Evolutionary conservation across 768 basidiomycete species (phyloP).

Genomic region (Trametes cingulata): DNA sequence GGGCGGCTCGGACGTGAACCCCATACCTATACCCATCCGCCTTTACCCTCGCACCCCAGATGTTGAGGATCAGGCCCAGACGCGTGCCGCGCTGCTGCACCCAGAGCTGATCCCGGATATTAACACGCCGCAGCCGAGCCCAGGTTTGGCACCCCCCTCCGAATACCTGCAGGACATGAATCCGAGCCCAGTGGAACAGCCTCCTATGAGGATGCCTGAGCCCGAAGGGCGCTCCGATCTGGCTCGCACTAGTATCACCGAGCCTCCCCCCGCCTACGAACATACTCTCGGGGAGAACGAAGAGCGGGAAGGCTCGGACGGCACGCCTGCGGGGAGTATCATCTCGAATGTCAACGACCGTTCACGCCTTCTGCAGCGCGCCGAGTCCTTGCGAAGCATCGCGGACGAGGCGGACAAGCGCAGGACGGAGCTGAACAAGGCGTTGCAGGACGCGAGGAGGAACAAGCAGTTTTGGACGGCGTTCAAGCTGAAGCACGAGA

Average conservation of each 20-base stretch:
- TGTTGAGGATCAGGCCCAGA: constrained; percentile 9
- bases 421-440: constrained; percentile 24
- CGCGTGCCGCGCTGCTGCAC: constrained; percentile 16
- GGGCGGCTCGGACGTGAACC: constrained; percentile 16
- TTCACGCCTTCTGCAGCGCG: constrained; percentile 23
- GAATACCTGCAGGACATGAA: constrained; percentile 6
- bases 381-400: constrained; percentile 33
- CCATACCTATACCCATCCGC: constrained; percentile 24
- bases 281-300: constrained; percentile 4
- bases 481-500: constrained; percentile 32
- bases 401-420: constrained; percentile 31
- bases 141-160: constrained; percentile 17
- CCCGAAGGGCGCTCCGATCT: constrained; percentile 20
- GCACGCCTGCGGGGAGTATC: constrained; percentile 24
- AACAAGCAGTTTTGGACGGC: constrained; percentile 28
- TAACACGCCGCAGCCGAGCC: constrained; percentile 18
- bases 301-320: background rate
- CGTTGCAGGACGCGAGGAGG: constrained; percentile 28
- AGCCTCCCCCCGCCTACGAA: constrained; percentile 17
- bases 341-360: constrained; percentile 25
- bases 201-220: constrained; percentile 21
- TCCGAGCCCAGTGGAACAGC: constrained; percentile 13
- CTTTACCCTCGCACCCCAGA: constrained; percentile 5
- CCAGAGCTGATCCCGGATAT: constrained; percentile 18
- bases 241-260: constrained; percentile 8